These are phyloP conservation scores for Emmonsiellopsis sp. DNA, from an alignment of 2,329 filamentous ascomycete species.

Conservation along the genomic window DNA sequence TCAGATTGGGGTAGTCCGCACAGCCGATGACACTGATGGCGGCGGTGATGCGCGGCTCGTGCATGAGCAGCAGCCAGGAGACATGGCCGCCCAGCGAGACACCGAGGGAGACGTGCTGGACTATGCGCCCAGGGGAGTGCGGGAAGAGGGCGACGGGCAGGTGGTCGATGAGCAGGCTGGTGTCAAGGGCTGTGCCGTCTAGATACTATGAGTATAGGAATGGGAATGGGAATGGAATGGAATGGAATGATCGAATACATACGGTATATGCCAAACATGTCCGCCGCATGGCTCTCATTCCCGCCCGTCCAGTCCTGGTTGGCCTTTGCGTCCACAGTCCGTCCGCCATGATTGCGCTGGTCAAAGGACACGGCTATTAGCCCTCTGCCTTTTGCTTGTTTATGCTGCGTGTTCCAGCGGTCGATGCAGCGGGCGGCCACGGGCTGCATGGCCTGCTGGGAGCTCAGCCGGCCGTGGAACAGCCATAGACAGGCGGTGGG, in stretches of 20 bases:
- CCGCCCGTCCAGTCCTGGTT: constrained; percentile 73
- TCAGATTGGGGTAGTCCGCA: constrained; percentile 75
- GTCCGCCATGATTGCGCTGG: constrained; percentile 79
- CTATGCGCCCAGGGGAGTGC: constrained; percentile 35
- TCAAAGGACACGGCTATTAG: constrained; percentile 79
- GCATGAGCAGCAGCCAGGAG: constrained; percentile 72
- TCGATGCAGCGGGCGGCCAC: constrained; percentile 59
- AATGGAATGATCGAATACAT: too few relatives aligned
- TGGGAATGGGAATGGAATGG: too few relatives aligned
- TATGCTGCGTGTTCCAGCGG: constrained; percentile 50
- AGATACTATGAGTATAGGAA: background rate
- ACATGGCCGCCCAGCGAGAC: constrained; percentile 80
- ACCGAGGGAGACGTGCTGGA: constrained; percentile 67
- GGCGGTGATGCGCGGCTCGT: constrained; percentile 67
- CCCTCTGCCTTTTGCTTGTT: constrained; percentile 38
- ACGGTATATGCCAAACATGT: constrained; percentile 76
- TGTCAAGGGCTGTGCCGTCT: constrained; percentile 62
- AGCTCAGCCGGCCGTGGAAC: constrained; percentile 68
- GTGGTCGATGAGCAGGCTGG: constrained; percentile 65
- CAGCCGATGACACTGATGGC: constrained; percentile 77
- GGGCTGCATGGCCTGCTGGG: constrained; percentile 63
- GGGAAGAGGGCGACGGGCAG: constrained; percentile 65
- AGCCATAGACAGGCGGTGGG: constrained; percentile 75
- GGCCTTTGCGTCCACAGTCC: constrained; percentile 55
- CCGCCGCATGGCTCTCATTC: constrained; percentile 72